Percentiles rank a stretch among this genome's conserved stretches.
These are phyloP conservation scores for Parmelia sp. DNA, from an alignment of 495 filamentous ascomycete genomes.

Conservation along the genomic window DNA sequence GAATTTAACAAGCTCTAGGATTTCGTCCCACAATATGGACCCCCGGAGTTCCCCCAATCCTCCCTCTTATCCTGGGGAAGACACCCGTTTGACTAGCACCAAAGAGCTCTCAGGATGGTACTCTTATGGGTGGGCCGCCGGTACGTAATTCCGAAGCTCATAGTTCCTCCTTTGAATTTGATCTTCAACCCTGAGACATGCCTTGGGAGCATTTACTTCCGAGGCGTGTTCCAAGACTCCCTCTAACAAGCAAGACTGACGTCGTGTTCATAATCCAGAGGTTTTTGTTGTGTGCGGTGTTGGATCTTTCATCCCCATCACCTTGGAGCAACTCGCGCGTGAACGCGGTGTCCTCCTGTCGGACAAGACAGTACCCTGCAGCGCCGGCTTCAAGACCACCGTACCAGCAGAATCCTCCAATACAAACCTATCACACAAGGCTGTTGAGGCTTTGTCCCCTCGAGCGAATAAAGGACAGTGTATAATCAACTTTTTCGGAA, in stretches of 20 bases:
- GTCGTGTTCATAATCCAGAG: too few species aligned
- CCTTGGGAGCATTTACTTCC: too few species aligned
- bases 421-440: slow-evolving; percentile 30
- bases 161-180: too few species aligned
- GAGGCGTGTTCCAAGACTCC: too few species aligned
- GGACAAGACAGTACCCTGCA: slow-evolving; percentile 68
- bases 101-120: slow-evolving; percentile 94
- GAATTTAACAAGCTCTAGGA: slow-evolving; percentile 23
- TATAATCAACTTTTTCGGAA: slow-evolving; percentile 71
- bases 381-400: slow-evolving; percentile 38
- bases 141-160: too few species aligned
- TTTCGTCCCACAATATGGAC: slow-evolving; percentile 18
- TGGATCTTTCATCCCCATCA: slow-evolving; percentile 95
- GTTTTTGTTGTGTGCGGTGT: slow-evolving; percentile 89
- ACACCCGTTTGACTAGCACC: slow-evolving; percentile 75
- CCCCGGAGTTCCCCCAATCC: slow-evolving; percentile 24
- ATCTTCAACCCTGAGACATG: too few species aligned
- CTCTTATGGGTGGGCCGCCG: slow-evolving; percentile 93
- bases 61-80: slow-evolving; percentile 68
- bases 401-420: slow-evolving; percentile 27
- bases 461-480: slow-evolving; percentile 56
- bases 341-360: slow-evolving; percentile 79
- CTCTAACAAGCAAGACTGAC: too few species aligned
- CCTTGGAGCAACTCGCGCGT: slow-evolving; percentile 85
- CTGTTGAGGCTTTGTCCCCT: slow-evolving; percentile 8